Conservation (phyloP, 768 basidiomycete species). For the Boletus eberwhitei region DNA sequence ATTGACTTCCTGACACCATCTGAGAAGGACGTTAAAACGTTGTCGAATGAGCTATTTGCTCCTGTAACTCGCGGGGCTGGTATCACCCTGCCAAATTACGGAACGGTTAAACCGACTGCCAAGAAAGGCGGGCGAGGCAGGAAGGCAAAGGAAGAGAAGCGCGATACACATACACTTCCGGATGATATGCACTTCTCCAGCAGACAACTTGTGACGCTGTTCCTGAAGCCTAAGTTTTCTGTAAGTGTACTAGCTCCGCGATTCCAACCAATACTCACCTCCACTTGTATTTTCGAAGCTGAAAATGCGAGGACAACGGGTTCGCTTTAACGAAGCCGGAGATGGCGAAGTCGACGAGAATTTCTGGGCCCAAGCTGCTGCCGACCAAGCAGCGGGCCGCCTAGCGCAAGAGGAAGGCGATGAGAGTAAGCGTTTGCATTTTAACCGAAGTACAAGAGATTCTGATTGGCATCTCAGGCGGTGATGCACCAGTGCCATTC, state of each 20-base stretch:
- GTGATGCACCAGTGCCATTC: constrained; percentile 68
- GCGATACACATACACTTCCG: constrained; percentile 76
- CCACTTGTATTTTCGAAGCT: constrained; percentile 46
- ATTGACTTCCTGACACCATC: constrained; percentile 71
- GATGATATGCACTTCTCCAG: constrained; percentile 98
- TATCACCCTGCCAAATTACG: constrained; percentile 63
- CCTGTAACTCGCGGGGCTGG: constrained; percentile 67
- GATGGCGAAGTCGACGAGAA: constrained; percentile 93
- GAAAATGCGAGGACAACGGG: constrained; percentile 80
- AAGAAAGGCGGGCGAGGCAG: constrained; percentile 43
- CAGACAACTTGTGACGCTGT: constrained; percentile 84
- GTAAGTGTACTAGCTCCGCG: constrained; percentile 45
- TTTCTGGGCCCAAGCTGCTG: constrained; percentile 96
- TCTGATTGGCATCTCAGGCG: constrained; percentile 26
- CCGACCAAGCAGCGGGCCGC: constrained; percentile 68
- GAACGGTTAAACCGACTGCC: constrained; percentile 24
- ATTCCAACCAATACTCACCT: constrained; percentile 1
- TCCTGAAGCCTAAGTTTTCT: constrained; percentile 93
- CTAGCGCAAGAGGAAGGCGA: constrained; percentile 53
- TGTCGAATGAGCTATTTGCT: constrained; percentile 72
- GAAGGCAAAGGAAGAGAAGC: constrained; percentile 55
- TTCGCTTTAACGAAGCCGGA: constrained; percentile 49
- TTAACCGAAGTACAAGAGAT: neutral
- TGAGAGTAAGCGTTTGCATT: constrained; percentile 46
- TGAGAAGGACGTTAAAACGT: constrained; percentile 57